Evolutionary conservation across 2,329 filamentous ascomycete species (phyloP).

Genomic region (Fusarium sp.): DNA sequence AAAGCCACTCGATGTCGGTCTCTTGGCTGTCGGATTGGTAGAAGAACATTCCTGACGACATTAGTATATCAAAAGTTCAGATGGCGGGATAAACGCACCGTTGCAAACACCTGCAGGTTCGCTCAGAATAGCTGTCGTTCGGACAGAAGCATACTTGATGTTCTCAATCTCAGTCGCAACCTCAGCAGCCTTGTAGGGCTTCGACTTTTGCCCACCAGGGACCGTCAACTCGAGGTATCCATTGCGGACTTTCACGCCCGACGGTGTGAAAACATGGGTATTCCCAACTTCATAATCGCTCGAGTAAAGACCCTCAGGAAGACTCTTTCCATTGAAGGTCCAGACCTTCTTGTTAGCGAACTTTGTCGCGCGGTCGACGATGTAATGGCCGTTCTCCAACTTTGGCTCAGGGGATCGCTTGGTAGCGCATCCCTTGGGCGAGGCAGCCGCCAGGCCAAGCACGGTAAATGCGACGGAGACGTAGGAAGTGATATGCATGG

Average conservation of each 20-base stretch:
- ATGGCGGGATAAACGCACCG: slow-evolving; percentile 6
- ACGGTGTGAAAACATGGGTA: slow-evolving; percentile 10
- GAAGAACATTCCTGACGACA: slow-evolving; percentile 42
- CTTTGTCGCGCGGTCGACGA: slow-evolving; percentile 22
- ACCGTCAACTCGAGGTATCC: slow-evolving; percentile 45
- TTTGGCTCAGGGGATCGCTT: slow-evolving; percentile 33
- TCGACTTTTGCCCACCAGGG: slow-evolving; percentile 37
- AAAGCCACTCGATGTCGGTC: slow-evolving; percentile 47
- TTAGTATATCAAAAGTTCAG: background rate
- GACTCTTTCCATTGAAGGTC: slow-evolving; percentile 31
- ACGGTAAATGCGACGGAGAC: slow-evolving; percentile 19
- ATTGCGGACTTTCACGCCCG: slow-evolving; percentile 36
- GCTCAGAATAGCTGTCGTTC: slow-evolving; percentile 43
- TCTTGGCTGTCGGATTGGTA: slow-evolving; percentile 43
- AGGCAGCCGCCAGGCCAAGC: slow-evolving; percentile 19
- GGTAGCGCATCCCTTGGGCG: background rate
- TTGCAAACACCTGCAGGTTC: slow-evolving; percentile 45
- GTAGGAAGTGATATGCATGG: slow-evolving; percentile 32
- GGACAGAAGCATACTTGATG: slow-evolving; percentile 44
- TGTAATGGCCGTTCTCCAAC: slow-evolving; percentile 34
- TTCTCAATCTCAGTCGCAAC: slow-evolving; percentile 38
- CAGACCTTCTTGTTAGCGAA: slow-evolving; percentile 39
- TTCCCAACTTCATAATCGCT: slow-evolving; percentile 35
- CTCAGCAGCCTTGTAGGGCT: slow-evolving; percentile 40
- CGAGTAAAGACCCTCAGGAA: slow-evolving; percentile 36